Evolutionary conservation across 2,329 filamentous ascomycete species (phyloP).

Genomic region (Cercospora sojina): DNA sequence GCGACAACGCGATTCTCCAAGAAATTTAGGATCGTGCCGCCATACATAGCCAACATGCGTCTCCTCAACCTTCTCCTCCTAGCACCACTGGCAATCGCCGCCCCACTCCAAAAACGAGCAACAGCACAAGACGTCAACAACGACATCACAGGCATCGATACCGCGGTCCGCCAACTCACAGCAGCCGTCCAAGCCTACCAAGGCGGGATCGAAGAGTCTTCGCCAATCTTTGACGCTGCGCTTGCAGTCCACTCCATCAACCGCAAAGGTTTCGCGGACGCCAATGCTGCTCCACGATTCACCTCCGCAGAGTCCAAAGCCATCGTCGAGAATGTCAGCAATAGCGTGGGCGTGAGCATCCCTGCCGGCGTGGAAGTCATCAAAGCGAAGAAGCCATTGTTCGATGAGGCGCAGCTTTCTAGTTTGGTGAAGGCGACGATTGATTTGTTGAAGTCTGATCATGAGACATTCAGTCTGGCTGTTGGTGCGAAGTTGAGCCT

Average conservation of each 20-base stretch:
- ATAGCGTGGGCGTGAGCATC: conserved; percentile 31
- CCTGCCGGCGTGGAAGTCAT: conserved; percentile 23
- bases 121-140: conserved; percentile 27
- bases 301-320: conserved; percentile 27
- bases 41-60: conserved; percentile 15
- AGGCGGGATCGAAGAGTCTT: conserved; percentile 26
- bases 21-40: background rate
- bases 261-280: conserved; percentile 28
- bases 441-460: conserved; percentile 30
- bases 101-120: conserved; percentile 18
- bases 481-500: conserved; percentile 28
- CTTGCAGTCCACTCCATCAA: conserved; percentile 30
- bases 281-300: conserved; percentile 24
- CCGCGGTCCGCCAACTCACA: conserved; percentile 28
- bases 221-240: conserved; percentile 26
- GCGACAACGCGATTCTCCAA: background rate
- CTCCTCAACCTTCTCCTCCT: conserved; percentile 21
- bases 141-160: conserved; percentile 32
- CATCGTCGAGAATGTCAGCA: conserved; percentile 29
- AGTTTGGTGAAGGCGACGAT: conserved; percentile 30
- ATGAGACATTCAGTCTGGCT: conserved; percentile 30
- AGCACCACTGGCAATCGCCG: conserved; percentile 23
- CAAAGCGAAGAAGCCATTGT: conserved; percentile 30
- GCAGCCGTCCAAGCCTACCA: conserved; percentile 27
- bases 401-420: conserved; percentile 28